These are phyloP conservation scores for Cryptococcus jaspeensis DNA, from an alignment of 1,284 basidiomycete genomes.

Conservation along the genomic window DNA sequence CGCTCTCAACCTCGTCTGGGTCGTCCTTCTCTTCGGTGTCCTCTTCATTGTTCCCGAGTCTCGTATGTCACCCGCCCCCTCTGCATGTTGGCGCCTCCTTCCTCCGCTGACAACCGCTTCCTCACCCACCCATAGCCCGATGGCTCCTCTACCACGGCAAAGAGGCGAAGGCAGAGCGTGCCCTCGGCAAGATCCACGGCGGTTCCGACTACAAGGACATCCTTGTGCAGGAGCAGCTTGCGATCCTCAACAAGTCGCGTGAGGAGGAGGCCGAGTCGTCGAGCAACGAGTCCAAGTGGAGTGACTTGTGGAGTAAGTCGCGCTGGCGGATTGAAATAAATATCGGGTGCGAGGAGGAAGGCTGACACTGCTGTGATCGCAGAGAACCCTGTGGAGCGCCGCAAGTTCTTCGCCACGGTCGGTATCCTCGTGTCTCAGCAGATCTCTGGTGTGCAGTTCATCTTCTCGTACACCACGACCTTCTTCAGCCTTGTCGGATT, in stretches of 20 bases:
- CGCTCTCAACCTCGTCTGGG: conserved; percentile 52
- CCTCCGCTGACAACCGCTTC: neutral
- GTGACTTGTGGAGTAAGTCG: conserved; percentile 42
- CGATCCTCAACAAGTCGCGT: conserved; percentile 49
- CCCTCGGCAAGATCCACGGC: conserved; percentile 50
- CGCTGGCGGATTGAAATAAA: conserved; percentile 14
- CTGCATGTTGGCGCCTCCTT: neutral
- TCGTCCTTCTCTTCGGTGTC: conserved; percentile 39
- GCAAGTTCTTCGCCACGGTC: conserved; percentile 51
- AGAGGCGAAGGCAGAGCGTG: conserved; percentile 49
- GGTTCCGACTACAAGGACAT: conserved; percentile 47
- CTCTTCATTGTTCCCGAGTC: conserved; percentile 50
- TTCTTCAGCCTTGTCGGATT: conserved; percentile 48
- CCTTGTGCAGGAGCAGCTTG: conserved; percentile 45
- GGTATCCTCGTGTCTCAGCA: conserved; percentile 52
- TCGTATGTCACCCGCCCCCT: conserved; percentile 14
- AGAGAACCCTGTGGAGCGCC: conserved; percentile 43
- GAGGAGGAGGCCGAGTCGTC: conserved; percentile 48
- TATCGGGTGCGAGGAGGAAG: neutral
- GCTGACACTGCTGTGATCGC: conserved; percentile 1
- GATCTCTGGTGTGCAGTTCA: conserved; percentile 46
- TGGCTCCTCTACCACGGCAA: conserved; percentile 52
- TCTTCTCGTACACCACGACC: conserved; percentile 50
- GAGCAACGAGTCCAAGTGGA: conserved; percentile 47
- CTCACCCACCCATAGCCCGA: conserved; percentile 34